phyloP scores from a whole-genome alignment of 257 asterid genomes.

The Solanum virginianum region DNA sequence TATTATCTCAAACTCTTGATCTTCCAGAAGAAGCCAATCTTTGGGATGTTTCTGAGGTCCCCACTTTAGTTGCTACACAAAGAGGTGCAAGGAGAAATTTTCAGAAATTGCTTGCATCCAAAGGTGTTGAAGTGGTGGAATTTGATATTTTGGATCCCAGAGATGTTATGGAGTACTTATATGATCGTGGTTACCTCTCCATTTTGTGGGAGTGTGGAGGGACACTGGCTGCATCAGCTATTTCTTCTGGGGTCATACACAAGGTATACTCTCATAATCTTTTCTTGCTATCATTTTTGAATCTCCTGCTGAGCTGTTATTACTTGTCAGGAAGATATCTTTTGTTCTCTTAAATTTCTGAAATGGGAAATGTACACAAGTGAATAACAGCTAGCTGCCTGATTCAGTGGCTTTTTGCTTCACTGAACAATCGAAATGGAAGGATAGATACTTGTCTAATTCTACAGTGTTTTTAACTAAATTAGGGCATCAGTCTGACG shows the following conservation, averaged over 20 bases:
- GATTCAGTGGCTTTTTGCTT: background rate
- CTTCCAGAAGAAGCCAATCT: constrained; percentile 85
- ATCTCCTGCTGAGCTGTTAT: background rate
- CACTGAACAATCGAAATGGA: background rate
- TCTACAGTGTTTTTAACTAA: background rate
- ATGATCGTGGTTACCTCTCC: constrained; percentile 89
- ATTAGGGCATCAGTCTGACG: background rate
- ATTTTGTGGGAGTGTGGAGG: constrained; percentile 99
- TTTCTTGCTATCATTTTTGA: background rate
- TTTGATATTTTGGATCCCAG: constrained; percentile 82
- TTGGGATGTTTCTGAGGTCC: constrained; percentile 82
- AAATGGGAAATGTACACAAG: background rate
- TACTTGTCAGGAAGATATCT: background rate
- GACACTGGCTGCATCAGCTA: constrained; percentile 88
- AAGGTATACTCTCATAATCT: constrained; percentile 35
- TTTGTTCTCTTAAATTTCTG: background rate
- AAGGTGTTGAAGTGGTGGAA: constrained; percentile 91
- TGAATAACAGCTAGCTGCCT: background rate
- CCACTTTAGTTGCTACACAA: constrained; percentile 85
- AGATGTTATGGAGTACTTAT: constrained; percentile 73
- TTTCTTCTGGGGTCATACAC: constrained; percentile 83
- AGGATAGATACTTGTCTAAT: background rate
- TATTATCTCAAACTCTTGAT: constrained; percentile 83
- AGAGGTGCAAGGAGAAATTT: constrained; percentile 89
- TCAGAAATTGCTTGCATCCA: constrained; percentile 86